phyloP scores from a whole-genome alignment of 306 rosid genomes.

The Quercus mongolica region DNA sequence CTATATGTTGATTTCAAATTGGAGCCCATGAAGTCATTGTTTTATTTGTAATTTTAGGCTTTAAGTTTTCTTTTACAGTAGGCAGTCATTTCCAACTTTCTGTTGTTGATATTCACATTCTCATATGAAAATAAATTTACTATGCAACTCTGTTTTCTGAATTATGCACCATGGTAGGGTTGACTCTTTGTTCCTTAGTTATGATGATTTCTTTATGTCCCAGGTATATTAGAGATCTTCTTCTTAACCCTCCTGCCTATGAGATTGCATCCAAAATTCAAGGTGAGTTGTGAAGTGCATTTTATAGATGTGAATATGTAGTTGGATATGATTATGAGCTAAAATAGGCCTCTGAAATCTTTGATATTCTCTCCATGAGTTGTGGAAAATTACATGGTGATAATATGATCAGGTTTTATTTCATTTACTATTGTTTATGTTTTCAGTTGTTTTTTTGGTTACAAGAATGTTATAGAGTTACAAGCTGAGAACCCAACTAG shows the following conservation, averaged over 20 bases:
- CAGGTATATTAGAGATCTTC: constrained; percentile 86
- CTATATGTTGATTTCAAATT: not conserved
- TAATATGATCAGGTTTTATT: not conserved
- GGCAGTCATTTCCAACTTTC: not conserved
- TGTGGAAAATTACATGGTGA: not conserved
- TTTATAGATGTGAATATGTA: constrained; percentile 10
- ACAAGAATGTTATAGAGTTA: not conserved
- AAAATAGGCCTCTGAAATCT: not conserved
- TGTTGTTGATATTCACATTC: not conserved
- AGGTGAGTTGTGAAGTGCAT: constrained; percentile 43
- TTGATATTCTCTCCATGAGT: not conserved
- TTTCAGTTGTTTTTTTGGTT: not conserved
- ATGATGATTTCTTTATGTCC: not conserved
- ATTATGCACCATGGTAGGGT: not conserved
- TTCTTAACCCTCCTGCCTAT: constrained; percentile 92
- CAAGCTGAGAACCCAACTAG: not conserved
- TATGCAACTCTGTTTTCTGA: not conserved
- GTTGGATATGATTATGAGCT: not conserved
- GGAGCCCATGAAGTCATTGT: not conserved
- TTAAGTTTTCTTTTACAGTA: not conserved
- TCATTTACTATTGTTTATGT: not conserved
- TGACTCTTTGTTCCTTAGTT: constrained; percentile 8
- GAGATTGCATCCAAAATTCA: constrained; percentile 82
- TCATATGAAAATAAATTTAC: not conserved
- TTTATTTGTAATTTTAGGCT: not conserved